Conservation (phyloP, 2,329 filamentous ascomycete species). For the Penicillium palitans region DNA sequence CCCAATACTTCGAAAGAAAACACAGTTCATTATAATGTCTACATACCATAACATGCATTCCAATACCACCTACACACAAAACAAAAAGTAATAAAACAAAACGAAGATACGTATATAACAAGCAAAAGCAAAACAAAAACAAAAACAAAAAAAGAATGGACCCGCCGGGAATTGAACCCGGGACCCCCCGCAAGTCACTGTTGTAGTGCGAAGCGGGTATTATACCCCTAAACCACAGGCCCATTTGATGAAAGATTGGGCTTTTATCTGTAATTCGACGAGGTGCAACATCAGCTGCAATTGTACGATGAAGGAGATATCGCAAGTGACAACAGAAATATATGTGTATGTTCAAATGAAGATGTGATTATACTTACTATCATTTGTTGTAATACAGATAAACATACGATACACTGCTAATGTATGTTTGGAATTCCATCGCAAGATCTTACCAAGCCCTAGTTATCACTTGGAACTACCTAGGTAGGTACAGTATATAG, state of each 20-base stretch:
- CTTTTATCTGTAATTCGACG: neutral
- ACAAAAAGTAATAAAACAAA: too few relatives aligned
- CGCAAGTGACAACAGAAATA: neutral
- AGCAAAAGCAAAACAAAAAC: neutral
- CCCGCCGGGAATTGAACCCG: conserved; percentile 20
- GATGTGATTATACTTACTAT: too few relatives aligned
- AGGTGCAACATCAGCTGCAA: neutral
- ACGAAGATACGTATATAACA: neutral
- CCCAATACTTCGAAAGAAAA: too few relatives aligned
- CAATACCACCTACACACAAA: too few relatives aligned
- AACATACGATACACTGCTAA: neutral
- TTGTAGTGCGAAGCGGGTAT: conserved; percentile 14
- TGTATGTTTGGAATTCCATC: too few relatives aligned
- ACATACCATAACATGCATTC: too few relatives aligned
- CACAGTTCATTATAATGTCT: too few relatives aligned
- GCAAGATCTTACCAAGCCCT: neutral
- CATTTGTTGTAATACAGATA: neutral
- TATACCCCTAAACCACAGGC: conserved; percentile 18
- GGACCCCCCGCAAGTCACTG: conserved; percentile 16
- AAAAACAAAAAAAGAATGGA: conserved; percentile 9
- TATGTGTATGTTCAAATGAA: neutral
- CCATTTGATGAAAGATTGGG: conserved; percentile 1
- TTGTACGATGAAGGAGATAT: neutral
- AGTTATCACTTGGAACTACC: too few relatives aligned
- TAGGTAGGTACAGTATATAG: too few relatives aligned